Evolutionary conservation across 441 rosid species (phyloP), one percentile per base, ranked within the genome.

Genomic region (Dalechampia spathulata): DNA sequence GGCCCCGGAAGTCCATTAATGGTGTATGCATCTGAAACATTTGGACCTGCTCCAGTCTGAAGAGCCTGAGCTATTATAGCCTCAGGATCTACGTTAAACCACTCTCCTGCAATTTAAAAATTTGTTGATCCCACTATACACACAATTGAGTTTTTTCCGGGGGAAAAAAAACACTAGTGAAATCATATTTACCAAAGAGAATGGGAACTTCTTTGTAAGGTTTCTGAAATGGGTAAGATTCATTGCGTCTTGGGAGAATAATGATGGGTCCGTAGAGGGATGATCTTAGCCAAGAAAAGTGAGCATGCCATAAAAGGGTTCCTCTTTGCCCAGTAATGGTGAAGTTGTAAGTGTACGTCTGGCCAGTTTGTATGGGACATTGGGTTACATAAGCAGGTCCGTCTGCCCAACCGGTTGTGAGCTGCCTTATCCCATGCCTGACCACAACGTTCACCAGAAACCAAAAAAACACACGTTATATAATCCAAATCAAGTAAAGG

Each of bases 1-100:
- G 91, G 89, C n/a, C 97, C 93, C 5, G 94, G 95, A 7, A 87
- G 69, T 14, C 91, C 91, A 57, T 87, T 87, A 36, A 90, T 65
- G 12, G 87, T 87, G 64, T 79, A 81, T n/a, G 95, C 93, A 61
- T 89, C 88, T 1, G 95, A 84, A 1, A 78, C 78, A 72, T 86
- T 90, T 10, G 95, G 93, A 13, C 78, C 93, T n/a, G 3, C 82
- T 28, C 93, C 93, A 0, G 90, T 79, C 57, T 71, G 86, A 16
- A 84, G 77, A 25, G 95, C 74, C 58, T 86, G 90, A 13, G 71
- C 70, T 10, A 84, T 6, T 1, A 90, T 57, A 27, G 87, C 83
- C 67, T 79, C 87, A 5, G 90, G 76, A 60, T 86, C 95, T 38
- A 72, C 76, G 58, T 79, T 83, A 58, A 76, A 86, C 97, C 95